Evolutionary conservation across 202 grass and related monocot species (phyloP).

Genomic region (Bolboschoenoplectus hybrid): DNA sequence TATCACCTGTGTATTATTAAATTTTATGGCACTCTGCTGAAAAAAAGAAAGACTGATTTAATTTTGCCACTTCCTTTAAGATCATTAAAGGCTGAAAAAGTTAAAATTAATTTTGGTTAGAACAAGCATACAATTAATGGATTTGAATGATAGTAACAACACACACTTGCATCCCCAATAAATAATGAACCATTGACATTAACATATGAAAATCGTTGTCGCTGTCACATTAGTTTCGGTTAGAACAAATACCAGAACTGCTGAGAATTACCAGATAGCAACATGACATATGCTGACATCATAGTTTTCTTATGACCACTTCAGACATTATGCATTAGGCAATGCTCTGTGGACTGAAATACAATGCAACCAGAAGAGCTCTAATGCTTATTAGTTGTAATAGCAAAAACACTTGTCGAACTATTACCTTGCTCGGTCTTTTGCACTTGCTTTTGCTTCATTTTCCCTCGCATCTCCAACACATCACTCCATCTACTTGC

Average conservation of each 20-base stretch:
- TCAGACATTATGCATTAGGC: not conserved
- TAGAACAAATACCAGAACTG: constrained; percentile 8
- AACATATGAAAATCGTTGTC: not conserved
- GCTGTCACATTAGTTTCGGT: not conserved
- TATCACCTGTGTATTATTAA: not conserved
- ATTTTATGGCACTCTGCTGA: not conserved
- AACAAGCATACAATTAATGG: not conserved
- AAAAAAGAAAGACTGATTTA: not conserved
- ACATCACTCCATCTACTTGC: constrained; percentile 70
- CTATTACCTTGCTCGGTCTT: constrained; percentile 62
- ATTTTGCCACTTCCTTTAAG: not conserved
- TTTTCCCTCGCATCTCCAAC: constrained; percentile 54
- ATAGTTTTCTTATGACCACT: not conserved
- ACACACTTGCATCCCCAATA: not conserved
- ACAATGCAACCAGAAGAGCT: not conserved
- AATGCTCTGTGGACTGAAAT: not conserved
- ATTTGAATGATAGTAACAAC: not conserved
- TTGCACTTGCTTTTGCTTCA: constrained; percentile 58
- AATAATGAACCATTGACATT: not conserved
- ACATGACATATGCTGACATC: not conserved
- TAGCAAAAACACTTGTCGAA: constrained; percentile 47
- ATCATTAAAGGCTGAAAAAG: not conserved
- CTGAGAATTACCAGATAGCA: constrained; percentile 2
- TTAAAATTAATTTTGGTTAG: constrained; percentile 8
- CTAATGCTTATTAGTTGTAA: not conserved